Base-by-base conservation (phyloP, 164 flowering plant genomes). In the Macadamia tetraphylla region DNA sequence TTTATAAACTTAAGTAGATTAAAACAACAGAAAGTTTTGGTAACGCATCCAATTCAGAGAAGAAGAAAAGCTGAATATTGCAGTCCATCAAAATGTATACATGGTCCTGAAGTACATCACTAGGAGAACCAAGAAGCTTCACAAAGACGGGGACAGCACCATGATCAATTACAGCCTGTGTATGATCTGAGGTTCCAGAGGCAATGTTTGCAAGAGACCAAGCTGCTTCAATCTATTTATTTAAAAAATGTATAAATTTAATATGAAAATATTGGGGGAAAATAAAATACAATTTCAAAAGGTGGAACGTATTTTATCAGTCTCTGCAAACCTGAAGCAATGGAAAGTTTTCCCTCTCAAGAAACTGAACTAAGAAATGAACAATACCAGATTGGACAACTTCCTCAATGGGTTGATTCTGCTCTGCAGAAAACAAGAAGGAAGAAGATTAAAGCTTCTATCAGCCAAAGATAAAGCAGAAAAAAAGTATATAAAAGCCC, bases 191-290 rank as follows among this genome's bases (percentile, higher is more conserved):
- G 0, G 93, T 88, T 52, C 93, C 93, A 43, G 91, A 88, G 15
- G 93, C 93, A 78, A 88, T 83, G 70, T 88, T 84, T 62, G 90
- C 84, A 58, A 88, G 89, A 9, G 93, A 88, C 94, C 91, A 88
- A 69, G 92, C 92, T 55, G 91, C 96, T 77, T 90, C 96, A 79
- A 88, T 84, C 96, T 89, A 73, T 5, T 71, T 15, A 70, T 62
- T 35, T 35, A 35, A 35, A 35, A 5, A 60, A 55, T 6, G 23
- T 5, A 67, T 62, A 64, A 68, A 1, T 56, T 35, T 35, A 35
- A 35, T 35, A 64, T 15, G 55, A 31, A 48, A 18, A 46, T 46
- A 46, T 35, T 35, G 40, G 40, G 23, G 5, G 40, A 46, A 8
- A 46, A 4, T 46, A 46, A 46, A 1, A 46, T 9, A 9, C 51